Evolutionary conservation across 2,329 filamentous ascomycete species (phyloP).

Genomic region (Ascochyta pisi): DNA sequence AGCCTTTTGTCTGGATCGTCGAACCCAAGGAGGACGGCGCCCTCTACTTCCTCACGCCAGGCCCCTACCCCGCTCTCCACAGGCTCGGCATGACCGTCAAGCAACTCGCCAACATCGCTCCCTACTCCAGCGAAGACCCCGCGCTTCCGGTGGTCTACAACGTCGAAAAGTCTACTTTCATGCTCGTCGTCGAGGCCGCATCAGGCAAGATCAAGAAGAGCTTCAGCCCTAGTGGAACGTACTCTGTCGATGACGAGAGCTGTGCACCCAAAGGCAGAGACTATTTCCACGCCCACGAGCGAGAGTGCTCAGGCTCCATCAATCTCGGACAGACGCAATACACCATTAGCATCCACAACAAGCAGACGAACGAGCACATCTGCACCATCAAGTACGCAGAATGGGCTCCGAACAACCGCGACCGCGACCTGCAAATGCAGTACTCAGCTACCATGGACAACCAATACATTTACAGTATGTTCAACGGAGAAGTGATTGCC

Average conservation of each 20-base stretch:
- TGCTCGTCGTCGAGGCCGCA: constrained; percentile 87
- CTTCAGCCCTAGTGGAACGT: constrained; percentile 76
- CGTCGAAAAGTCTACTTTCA: constrained; percentile 86
- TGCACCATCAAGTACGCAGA: constrained; percentile 93
- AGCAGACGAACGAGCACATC: constrained; percentile 74
- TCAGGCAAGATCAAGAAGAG: constrained; percentile 83
- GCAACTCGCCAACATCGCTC: constrained; percentile 81
- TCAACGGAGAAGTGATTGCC: constrained; percentile 83
- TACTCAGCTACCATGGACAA: constrained; percentile 82
- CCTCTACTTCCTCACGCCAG: constrained; percentile 84
- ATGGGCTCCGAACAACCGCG: constrained; percentile 91
- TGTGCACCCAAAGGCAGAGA: constrained; percentile 69
- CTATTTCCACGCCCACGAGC: constrained; percentile 57
- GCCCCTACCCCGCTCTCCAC: constrained; percentile 65
- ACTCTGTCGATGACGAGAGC: constrained; percentile 73
- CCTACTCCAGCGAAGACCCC: constrained; percentile 74
- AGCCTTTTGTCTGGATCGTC: constrained; percentile 93
- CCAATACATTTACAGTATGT: constrained; percentile 85
- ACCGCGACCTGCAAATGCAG: constrained; percentile 84
- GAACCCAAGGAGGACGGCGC: constrained; percentile 88
- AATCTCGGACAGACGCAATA: constrained; percentile 90
- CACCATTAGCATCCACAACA: constrained; percentile 81
- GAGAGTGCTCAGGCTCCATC: constrained; percentile 78
- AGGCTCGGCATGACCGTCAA: constrained; percentile 79
- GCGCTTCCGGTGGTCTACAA: constrained; percentile 79